These are phyloP conservation scores for Ambrosia trifida DNA, from an alignment of 129 eudicot species.

Conservation along the genomic window DNA sequence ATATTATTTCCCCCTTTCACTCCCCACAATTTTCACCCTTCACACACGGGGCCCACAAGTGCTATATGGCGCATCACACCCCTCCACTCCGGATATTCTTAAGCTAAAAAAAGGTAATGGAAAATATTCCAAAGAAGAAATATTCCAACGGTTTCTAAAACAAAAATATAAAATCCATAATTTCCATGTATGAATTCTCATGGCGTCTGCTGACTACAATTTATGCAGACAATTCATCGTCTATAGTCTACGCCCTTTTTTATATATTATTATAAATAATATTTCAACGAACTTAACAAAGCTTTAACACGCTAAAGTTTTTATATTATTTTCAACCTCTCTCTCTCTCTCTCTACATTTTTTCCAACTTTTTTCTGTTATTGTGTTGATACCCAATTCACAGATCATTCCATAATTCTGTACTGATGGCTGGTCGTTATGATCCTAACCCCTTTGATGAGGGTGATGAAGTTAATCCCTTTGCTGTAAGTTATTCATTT, in stretches of 20 bases:
- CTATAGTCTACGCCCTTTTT: not conserved
- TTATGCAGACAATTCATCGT: constrained; percentile 24
- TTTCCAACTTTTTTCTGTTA: not conserved
- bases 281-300: constrained; percentile 3
- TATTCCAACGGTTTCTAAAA: too few relatives aligned
- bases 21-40: too few relatives aligned
- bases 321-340: not conserved
- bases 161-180: not conserved
- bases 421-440: constrained; percentile 34
- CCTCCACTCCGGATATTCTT: too few relatives aligned
- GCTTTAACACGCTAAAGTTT: constrained; percentile 8
- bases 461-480: constrained; percentile 44
- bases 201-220: constrained; percentile 24
- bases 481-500: constrained; percentile 32
- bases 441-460: constrained; percentile 43
- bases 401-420: constrained; percentile 1
- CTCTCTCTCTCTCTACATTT: constrained; percentile 9
- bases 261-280: not conserved
- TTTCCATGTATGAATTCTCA: not conserved
- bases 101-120: too few relatives aligned
- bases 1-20: too few relatives aligned
- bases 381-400: constrained; percentile 16
- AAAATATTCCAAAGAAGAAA: too few relatives aligned
- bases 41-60: too few relatives aligned
- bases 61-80: too few relatives aligned